Conservation (phyloP, 306 rosid species). For the Vigna mungo region DNA sequence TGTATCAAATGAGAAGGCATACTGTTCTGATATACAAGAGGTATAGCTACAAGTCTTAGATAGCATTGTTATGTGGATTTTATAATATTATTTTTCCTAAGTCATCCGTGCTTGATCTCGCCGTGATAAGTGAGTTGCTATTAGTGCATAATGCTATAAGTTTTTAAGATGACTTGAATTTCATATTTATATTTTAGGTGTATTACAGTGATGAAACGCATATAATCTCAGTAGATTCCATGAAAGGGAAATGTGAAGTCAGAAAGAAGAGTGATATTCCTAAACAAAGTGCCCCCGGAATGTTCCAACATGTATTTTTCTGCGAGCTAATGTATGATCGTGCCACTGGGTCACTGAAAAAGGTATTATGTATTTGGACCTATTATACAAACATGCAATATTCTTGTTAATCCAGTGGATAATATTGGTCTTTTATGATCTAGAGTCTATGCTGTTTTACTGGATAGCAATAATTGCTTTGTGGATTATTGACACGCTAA, state of each 20-base stretch:
- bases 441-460: no score
- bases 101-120: no score
- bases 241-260: slow-evolving; percentile 61
- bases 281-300: slow-evolving; percentile 46
- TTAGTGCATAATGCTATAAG: background rate
- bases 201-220: slow-evolving; percentile 56
- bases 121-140: background rate
- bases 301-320: slow-evolving; percentile 52
- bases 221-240: slow-evolving; percentile 48
- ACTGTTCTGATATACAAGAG: slow-evolving; percentile 62
- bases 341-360: slow-evolving; percentile 54
- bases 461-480: background rate
- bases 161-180: slow-evolving; percentile 36
- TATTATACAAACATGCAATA: slow-evolving; percentile 18
- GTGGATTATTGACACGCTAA: no score
- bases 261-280: slow-evolving; percentile 55
- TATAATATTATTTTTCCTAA: background rate
- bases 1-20: slow-evolving; percentile 72
- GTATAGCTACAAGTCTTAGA: slow-evolving; percentile 34
- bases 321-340: slow-evolving; percentile 62
- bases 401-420: slow-evolving; percentile 15
- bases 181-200: slow-evolving; percentile 49
- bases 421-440: no score
- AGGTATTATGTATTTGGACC: slow-evolving; percentile 46
- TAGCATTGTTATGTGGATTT: slow-evolving; percentile 5